Evolutionary conservation across 2,329 filamentous ascomycete species (phyloP).

Genomic region (Aspergillus ruber): DNA sequence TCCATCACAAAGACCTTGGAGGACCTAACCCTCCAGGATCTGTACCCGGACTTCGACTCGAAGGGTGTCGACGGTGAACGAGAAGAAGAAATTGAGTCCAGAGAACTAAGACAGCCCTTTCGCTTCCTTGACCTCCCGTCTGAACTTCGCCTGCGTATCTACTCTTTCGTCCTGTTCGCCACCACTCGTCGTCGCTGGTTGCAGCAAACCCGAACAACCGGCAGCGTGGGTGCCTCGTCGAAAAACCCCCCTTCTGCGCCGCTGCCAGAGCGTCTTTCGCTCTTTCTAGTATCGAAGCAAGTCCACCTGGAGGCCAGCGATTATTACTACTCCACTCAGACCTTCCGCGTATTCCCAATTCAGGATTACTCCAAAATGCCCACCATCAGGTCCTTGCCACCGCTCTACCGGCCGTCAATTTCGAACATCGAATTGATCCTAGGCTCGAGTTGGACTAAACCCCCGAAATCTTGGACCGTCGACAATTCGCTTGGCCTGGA

Average conservation of each 20-base stretch:
- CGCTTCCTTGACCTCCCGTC: conserved; percentile 48
- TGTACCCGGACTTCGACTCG: not conserved
- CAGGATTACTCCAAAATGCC: conserved; percentile 43
- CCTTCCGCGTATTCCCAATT: conserved; percentile 48
- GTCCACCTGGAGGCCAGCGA: conserved; percentile 47
- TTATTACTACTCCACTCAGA: conserved; percentile 47
- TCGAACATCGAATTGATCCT: conserved; percentile 51
- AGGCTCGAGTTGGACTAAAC: conserved; percentile 53
- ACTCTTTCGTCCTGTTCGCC: conserved; percentile 40
- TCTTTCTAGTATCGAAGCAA: conserved; percentile 37
- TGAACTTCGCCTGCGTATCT: conserved; percentile 49
- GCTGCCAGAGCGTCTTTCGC: conserved; percentile 27
- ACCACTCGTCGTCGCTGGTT: conserved; percentile 21
- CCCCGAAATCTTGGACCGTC: conserved; percentile 50
- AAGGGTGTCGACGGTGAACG: conserved; percentile 12
- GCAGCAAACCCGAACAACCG: conserved; percentile 21
- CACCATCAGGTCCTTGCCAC: conserved; percentile 44
- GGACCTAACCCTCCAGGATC: conserved; percentile 19
- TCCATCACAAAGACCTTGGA: conserved; percentile 17
- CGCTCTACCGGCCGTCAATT: conserved; percentile 46
- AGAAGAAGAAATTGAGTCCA: conserved; percentile 7
- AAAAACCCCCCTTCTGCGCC: conserved; percentile 30
- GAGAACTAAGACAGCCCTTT: conserved; percentile 29
- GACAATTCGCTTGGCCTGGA: conserved; percentile 44
- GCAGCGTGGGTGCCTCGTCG: conserved; percentile 31